Evolutionary conservation across 2,329 filamentous ascomycete genomes (phyloP).

Genomic region (Dissoconium aciculare): DNA sequence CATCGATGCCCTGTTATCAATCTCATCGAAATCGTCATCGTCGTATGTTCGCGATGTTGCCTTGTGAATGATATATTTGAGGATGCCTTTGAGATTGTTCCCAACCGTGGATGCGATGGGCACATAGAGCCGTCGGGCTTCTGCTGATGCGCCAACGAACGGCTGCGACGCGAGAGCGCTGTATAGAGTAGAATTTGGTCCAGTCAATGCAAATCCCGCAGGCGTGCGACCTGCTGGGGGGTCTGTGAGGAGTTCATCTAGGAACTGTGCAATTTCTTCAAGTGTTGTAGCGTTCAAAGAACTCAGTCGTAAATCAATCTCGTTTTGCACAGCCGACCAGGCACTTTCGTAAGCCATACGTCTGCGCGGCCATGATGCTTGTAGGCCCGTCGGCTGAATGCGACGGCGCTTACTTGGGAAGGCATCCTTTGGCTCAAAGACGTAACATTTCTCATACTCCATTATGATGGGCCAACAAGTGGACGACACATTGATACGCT

Average conservation of each 20-base stretch:
- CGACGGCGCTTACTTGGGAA: conserved; percentile 29
- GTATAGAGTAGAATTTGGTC: conserved; percentile 64
- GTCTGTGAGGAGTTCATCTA: conserved; percentile 20
- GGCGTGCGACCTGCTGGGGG: conserved; percentile 5
- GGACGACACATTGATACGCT: too few species aligned
- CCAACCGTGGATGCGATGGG: conserved; percentile 55
- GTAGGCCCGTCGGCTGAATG: conserved; percentile 19
- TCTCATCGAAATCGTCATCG: conserved; percentile 41
- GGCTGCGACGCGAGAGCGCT: conserved; percentile 59
- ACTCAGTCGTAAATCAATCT: conserved; percentile 40
- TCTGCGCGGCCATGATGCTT: conserved; percentile 34
- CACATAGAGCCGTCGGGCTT: conserved; percentile 41
- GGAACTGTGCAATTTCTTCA: conserved; percentile 25
- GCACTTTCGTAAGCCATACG: conserved; percentile 45
- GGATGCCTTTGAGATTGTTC: conserved; percentile 54
- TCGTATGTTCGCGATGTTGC: conserved; percentile 35
- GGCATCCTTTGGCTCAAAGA: conserved; percentile 27
- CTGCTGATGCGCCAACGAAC: conserved; percentile 25
- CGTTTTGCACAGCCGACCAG: conserved; percentile 50
- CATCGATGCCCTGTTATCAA: conserved; percentile 24
- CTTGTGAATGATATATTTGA: conserved; percentile 60
- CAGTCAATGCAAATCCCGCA: conserved; percentile 50
- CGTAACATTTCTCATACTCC: conserved; percentile 36
- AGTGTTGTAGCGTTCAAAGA: conserved; percentile 28
- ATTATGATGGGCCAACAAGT: too few species aligned